Conservation (phyloP, 495 filamentous ascomycete species). For the Recurvomyces mirabilis region DNA sequence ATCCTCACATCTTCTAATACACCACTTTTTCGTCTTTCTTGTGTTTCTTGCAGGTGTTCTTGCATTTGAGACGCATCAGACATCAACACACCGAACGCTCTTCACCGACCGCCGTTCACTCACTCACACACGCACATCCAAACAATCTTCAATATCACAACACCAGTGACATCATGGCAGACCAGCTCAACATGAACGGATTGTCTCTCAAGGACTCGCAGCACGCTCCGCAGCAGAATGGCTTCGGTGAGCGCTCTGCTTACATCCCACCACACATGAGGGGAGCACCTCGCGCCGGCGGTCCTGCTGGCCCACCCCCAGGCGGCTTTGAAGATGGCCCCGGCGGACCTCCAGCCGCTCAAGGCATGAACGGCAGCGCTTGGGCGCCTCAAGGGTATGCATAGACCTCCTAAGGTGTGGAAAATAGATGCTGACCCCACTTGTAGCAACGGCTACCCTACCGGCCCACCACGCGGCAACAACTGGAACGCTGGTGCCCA, state of each 20-base stretch:
- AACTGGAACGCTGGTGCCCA: constrained; percentile 61
- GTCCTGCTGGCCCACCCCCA: constrained; percentile 12
- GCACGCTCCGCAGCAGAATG: constrained; percentile 41
- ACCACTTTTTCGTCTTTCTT: too few species aligned
- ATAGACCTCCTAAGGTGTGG: neutral
- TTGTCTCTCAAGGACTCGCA: constrained; percentile 64
- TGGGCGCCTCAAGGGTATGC: constrained; percentile 38
- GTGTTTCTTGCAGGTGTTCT: too few species aligned
- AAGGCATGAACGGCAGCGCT: constrained; percentile 47
- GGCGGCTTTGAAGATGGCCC: constrained; percentile 16
- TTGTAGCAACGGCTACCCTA: constrained; percentile 19
- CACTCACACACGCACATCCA: constrained; percentile 1
- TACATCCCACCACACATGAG: constrained; percentile 97
- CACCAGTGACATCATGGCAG: constrained; percentile 61
- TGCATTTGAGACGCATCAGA: too few species aligned
- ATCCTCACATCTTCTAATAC: too few species aligned
- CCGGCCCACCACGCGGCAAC: constrained; percentile 37
- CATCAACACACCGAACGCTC: too few species aligned
- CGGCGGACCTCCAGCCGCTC: constrained; percentile 27
- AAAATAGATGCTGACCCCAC: neutral
- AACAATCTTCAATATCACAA: neutral
- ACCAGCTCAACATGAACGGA: constrained; percentile 85
- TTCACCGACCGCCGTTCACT: constrained; percentile 21
- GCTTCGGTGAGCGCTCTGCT: constrained; percentile 47
- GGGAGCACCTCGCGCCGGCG: constrained; percentile 37